A percentile compares a stretch with the other conserved stretches of the same genome.
Conservation (phyloP, 2,329 filamentous ascomycete species). For the Pseudogymnoascus pannorum region DNA sequence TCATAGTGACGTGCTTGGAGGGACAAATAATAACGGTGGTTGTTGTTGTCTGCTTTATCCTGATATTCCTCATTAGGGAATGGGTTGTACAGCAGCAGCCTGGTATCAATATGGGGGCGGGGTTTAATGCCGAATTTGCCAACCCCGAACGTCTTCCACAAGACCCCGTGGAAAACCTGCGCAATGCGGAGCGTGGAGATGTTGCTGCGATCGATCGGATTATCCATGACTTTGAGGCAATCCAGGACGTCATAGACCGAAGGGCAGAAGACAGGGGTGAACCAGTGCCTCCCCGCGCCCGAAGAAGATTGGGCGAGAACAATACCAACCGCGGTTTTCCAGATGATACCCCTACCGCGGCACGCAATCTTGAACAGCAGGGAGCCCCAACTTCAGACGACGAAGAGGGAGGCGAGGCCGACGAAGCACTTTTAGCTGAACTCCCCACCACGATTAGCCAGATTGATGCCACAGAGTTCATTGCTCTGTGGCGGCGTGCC, state of each 20-base stretch:
- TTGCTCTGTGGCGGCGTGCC: constrained; percentile 50
- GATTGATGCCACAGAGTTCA: constrained; percentile 32
- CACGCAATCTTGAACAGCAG: background rate
- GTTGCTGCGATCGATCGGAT: constrained; percentile 12
- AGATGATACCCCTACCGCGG: background rate
- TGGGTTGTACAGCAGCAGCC: constrained; percentile 98
- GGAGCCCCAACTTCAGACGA: background rate
- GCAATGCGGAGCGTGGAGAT: background rate
- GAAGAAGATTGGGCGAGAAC: constrained; percentile 18
- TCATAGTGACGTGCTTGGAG: constrained; percentile 77
- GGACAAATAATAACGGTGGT: constrained; percentile 89
- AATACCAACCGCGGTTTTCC: constrained; percentile 10
- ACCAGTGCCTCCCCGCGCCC: constrained; percentile 20
- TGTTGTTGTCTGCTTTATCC: constrained; percentile 87
- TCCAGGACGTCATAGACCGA: background rate
- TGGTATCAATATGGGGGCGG: constrained; percentile 70
- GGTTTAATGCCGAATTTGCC: constrained; percentile 48
- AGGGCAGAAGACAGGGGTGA: constrained; percentile 15
- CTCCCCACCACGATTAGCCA: constrained; percentile 20
- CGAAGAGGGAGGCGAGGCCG: background rate
- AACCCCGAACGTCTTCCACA: constrained; percentile 34
- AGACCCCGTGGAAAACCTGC: constrained; percentile 14
- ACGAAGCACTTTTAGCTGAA: constrained; percentile 18
- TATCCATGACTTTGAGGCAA: constrained; percentile 12
- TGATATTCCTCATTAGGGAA: constrained; percentile 94